These are phyloP conservation scores for Myxozyma udenii DNA, from an alignment of 805 yeast species.

Conservation along the genomic window DNA sequence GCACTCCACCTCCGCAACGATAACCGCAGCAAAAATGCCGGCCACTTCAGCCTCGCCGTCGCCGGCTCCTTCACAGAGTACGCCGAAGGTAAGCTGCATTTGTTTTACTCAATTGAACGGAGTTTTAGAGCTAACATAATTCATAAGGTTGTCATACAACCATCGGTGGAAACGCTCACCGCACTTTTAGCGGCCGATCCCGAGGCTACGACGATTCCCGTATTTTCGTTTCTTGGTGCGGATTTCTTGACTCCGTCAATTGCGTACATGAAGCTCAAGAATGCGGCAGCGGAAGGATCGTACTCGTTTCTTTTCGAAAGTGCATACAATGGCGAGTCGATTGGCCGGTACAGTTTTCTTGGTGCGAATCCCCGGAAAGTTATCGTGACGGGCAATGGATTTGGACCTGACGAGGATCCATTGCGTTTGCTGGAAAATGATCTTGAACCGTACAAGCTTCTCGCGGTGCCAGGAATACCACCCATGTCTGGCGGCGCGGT, in stretches of 20 bases:
- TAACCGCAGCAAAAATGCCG: not conserved
- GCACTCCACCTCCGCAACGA: too few relatives aligned
- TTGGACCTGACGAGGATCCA: conserved; percentile 72
- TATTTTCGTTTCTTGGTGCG: conserved; percentile 68
- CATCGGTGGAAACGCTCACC: conserved; percentile 16
- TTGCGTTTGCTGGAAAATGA: conserved; percentile 70
- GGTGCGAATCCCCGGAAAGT: conserved; percentile 82
- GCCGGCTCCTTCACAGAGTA: conserved; percentile 10
- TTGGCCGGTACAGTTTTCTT: conserved; percentile 86
- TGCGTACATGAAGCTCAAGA: conserved; percentile 81
- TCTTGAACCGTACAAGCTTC: conserved; percentile 60
- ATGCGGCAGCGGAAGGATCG: conserved; percentile 51
- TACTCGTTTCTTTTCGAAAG: conserved; percentile 85
- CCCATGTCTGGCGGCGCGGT: conserved; percentile 91
- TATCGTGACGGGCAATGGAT: conserved; percentile 75
- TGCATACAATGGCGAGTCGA: conserved; percentile 82
- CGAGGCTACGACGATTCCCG: conserved; percentile 67
- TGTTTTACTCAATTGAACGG: not conserved
- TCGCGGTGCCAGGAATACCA: conserved; percentile 79
- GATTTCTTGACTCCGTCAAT: conserved; percentile 83
- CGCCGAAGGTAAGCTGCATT: conserved; percentile 9
- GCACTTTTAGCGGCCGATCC: conserved; percentile 10
- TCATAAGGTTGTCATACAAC: conserved; percentile 23
- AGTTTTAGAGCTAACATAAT: not conserved
- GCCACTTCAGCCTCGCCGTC: conserved; percentile 5